Evolutionary conservation across 2,329 filamentous ascomycete species (phyloP).

Genomic region (Ceratocystis cacaofunesta): DNA sequence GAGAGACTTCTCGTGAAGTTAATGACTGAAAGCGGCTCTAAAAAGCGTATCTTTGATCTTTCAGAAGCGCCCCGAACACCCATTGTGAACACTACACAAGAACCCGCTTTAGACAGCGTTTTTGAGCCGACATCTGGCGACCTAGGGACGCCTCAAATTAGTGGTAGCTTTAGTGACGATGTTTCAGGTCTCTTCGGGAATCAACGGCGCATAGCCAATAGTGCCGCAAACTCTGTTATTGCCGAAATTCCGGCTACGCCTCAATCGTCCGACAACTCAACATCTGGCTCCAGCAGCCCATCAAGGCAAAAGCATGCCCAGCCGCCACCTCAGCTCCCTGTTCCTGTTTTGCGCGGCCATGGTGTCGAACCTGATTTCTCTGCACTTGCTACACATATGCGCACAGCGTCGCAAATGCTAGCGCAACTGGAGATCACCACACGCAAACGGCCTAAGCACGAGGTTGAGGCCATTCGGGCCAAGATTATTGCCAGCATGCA

Average conservation of each 20-base stretch:
- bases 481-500: conserved; percentile 89
- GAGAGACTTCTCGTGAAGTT: conserved; percentile 45
- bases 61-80: conserved; percentile 47
- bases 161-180: conserved; percentile 43
- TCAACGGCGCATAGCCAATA: conserved; percentile 24
- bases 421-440: conserved; percentile 68
- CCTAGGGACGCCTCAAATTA: conserved; percentile 55
- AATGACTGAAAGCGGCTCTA: conserved; percentile 40
- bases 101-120: conserved; percentile 51
- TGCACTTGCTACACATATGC: conserved; percentile 73
- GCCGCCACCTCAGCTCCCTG: conserved; percentile 31
- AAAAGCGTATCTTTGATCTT: conserved; percentile 51
- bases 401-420: conserved; percentile 74
- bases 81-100: conserved; percentile 28
- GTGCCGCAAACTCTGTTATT: conserved; percentile 43
- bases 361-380: conserved; percentile 65
- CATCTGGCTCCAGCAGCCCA: conserved; percentile 55
- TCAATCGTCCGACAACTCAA: conserved; percentile 52
- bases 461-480: conserved; percentile 69
- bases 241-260: conserved; percentile 46
- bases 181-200: background rate
- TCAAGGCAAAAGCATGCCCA: conserved; percentile 47
- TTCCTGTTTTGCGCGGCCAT: conserved; percentile 25
- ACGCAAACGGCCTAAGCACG: conserved; percentile 62
- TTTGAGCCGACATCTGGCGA: conserved; percentile 73